Base-by-base conservation (phyloP, 2,329 filamentous ascomycete species). In the Cladosporium sp. region DNA sequence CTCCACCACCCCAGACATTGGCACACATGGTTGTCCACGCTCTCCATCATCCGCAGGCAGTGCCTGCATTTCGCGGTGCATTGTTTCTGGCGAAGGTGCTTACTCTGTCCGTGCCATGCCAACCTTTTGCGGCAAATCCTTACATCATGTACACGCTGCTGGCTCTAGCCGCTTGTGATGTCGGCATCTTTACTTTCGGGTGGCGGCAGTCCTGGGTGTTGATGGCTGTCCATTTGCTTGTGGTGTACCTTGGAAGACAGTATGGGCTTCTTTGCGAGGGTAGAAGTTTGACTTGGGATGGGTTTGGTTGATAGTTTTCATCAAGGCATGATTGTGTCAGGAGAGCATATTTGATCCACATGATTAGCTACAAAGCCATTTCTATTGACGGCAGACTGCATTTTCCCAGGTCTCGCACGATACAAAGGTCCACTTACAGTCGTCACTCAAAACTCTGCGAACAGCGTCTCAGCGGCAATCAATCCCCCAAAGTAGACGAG, bases 81-180 rank as follows among this genome's bases (percentile, higher is more conserved):
- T 65, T 92, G 1, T 92, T 96, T 66, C 70, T 88, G 5, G 64
- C 82, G 51, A 96, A 96, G 72, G 74, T 92, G 8, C 74, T 81
- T 12, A 84, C 84, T 0, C 74, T 94, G 9, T 80, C 82, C 2
- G 79, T 82, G 49, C 83, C 87, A 0, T 96, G 92, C 71, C 85
- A 84, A 70, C 91, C 91, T 0, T 86, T 86, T 59, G 84, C 85
- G 43, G 80, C 84, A n/a, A 86, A 82, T 45, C 77, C 84, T 6
- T 82, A 82, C 71, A 74, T 92, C 4, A 79, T 85, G 4, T 86
- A 88, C 64, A 85, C 88, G 3, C 76, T 96, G 1, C 75, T 95
- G 4, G 73, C 82, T 3, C 72, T 93, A 7, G 90, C 90, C 8
- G 84, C 82, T 1, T 66, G 91, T 12, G 90, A 92, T 63, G 72